Evolutionary conservation across 345 rosid genomes (phyloP).

Genomic region (Arabis hirsuta): DNA sequence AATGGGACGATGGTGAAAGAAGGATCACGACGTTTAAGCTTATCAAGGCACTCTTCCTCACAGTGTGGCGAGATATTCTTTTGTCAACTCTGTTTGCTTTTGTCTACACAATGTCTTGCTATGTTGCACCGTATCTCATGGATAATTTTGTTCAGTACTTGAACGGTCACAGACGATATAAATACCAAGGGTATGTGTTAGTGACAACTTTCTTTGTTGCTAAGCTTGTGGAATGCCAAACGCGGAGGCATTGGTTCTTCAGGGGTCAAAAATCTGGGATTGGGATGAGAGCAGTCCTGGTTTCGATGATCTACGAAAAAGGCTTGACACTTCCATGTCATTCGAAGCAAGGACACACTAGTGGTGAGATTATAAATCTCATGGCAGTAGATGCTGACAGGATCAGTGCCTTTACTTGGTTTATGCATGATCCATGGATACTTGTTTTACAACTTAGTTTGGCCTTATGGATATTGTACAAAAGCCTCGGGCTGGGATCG

Average conservation of each 20-base stretch:
- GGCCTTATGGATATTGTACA: conserved; percentile 58
- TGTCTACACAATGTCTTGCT: conserved; percentile 42
- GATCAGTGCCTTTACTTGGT: conserved; percentile 55
- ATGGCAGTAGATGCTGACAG: conserved; percentile 65
- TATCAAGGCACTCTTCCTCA: conserved; percentile 44
- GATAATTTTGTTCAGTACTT: conserved; percentile 61
- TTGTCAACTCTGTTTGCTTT: conserved; percentile 44
- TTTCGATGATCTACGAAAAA: conserved; percentile 57
- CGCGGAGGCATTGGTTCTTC: conserved; percentile 60
- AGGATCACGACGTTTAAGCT: conserved; percentile 48
- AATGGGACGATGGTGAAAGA: conserved; percentile 42
- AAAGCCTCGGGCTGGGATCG: conserved; percentile 59
- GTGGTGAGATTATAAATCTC: conserved; percentile 71
- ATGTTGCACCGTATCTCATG: conserved; percentile 54
- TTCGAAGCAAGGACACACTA: conserved; percentile 55
- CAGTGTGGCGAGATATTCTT: conserved; percentile 46
- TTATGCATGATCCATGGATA: conserved; percentile 65
- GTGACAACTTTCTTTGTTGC: conserved; percentile 52
- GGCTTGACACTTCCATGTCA: conserved; percentile 56
- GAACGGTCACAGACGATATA: conserved; percentile 41
- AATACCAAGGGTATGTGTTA: conserved; percentile 54
- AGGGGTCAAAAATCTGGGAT: conserved; percentile 48
- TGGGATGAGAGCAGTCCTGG: conserved; percentile 53
- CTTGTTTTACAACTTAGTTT: conserved; percentile 55
- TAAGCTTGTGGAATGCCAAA: conserved; percentile 61